phyloP scores from a whole-genome alignment of 495 filamentous ascomycete species.

The Penicillium robsamsonii region DNA sequence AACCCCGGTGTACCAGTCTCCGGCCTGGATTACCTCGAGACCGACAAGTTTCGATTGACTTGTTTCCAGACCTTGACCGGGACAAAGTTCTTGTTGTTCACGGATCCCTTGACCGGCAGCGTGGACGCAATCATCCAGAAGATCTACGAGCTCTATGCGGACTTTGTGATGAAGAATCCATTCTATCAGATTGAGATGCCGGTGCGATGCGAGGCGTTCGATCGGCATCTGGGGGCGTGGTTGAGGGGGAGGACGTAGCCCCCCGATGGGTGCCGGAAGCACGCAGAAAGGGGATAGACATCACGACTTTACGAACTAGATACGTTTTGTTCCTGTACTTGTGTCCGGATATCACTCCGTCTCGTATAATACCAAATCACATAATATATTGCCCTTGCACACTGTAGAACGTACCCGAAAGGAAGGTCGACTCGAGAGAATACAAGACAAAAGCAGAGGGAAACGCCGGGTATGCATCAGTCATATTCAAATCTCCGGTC shows the following conservation, averaged over 20 bases:
- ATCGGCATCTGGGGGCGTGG: conserved; percentile 67
- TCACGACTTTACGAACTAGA: conserved; percentile 34
- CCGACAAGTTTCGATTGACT: conserved; percentile 84
- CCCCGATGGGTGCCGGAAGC: background rate
- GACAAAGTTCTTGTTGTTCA: conserved; percentile 93
- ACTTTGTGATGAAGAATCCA: conserved; percentile 99
- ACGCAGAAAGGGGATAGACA: conserved; percentile 13
- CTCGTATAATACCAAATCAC: conserved; percentile 28
- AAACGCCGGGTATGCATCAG: conserved; percentile 50
- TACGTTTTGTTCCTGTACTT: conserved; percentile 18
- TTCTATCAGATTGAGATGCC: conserved; percentile 99
- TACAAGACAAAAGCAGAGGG: conserved; percentile 28
- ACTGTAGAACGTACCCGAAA: conserved; percentile 12
- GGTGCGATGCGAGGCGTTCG: conserved; percentile 89
- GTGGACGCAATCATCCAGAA: conserved; percentile 75
- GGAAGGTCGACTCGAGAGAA: conserved; percentile 23
- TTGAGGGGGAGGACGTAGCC: conserved; percentile 37
- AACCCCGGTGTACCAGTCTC: conserved; percentile 51
- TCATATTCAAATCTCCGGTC: conserved; percentile 23
- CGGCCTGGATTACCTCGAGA: conserved; percentile 88
- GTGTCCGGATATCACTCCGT: conserved; percentile 5
- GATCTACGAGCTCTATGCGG: conserved; percentile 92
- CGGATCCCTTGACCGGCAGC: conserved; percentile 85
- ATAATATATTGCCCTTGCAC: conserved; percentile 24
- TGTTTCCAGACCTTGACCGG: conserved; percentile 95